Evolutionary conservation across 495 filamentous ascomycete genomes (phyloP).

Genomic region (Aspergillus ellipticus): DNA sequence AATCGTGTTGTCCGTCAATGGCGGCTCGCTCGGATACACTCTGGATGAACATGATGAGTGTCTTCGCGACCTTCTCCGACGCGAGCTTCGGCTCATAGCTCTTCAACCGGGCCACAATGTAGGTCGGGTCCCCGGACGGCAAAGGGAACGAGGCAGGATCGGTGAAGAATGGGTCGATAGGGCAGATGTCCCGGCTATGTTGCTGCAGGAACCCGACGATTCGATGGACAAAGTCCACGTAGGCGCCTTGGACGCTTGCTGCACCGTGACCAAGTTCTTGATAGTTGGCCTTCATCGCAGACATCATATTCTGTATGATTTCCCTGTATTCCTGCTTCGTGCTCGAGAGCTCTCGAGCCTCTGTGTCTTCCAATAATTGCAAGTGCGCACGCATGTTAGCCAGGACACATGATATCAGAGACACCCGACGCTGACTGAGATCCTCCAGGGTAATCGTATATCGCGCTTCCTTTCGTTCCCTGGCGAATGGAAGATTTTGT

Average conservation of each 20-base stretch:
- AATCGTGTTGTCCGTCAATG: slow-evolving; percentile 55
- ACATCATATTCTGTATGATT: slow-evolving; percentile 57
- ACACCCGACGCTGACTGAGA: slow-evolving; percentile 54
- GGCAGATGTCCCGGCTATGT: slow-evolving; percentile 58
- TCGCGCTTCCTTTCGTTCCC: slow-evolving; percentile 28
- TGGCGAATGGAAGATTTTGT: slow-evolving; percentile 60
- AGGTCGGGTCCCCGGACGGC: slow-evolving; percentile 60
- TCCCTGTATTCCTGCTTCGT: slow-evolving; percentile 52
- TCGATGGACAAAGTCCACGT: slow-evolving; percentile 64
- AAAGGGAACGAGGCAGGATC: slow-evolving; percentile 63
- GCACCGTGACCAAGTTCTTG: slow-evolving; percentile 50
- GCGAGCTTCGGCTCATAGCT: slow-evolving; percentile 59
- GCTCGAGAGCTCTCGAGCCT: slow-evolving; percentile 23
- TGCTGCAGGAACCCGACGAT: slow-evolving; percentile 64
- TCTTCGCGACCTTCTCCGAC: slow-evolving; percentile 48
- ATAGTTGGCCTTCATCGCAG: slow-evolving; percentile 66
- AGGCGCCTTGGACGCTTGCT: slow-evolving; percentile 45
- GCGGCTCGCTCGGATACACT: slow-evolving; percentile 61
- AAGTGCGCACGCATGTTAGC: slow-evolving; percentile 62
- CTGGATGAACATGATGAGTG: slow-evolving; percentile 61
- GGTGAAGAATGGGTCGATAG: slow-evolving; percentile 65
- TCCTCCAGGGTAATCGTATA: slow-evolving; percentile 53
- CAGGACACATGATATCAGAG: slow-evolving; percentile 57
- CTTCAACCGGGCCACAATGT: slow-evolving; percentile 64
- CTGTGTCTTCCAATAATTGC: slow-evolving; percentile 32